Evolutionary conservation across 2,329 filamentous ascomycete genomes (phyloP).

Genomic region (Phialemonium atrogriseum): DNA sequence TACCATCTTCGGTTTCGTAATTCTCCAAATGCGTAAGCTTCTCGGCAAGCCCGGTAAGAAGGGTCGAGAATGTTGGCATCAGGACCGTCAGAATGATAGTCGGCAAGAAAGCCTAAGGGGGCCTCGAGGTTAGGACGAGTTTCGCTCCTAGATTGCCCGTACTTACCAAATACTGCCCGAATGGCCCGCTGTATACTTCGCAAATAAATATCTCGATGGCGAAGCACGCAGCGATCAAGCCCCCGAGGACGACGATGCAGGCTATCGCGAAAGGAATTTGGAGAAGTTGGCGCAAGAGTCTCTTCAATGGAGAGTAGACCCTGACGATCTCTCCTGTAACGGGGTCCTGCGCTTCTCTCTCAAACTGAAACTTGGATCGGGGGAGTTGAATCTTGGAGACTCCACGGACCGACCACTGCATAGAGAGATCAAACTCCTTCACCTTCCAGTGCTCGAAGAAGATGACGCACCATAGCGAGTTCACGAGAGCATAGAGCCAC

Average conservation of each 20-base stretch:
- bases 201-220: constrained; percentile 93
- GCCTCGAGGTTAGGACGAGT: too few species aligned
- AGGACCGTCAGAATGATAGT: constrained; percentile 78
- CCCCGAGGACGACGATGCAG: constrained; percentile 65
- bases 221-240: constrained; percentile 79
- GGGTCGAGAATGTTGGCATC: constrained; percentile 67
- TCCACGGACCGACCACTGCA: constrained; percentile 82
- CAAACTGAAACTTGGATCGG: constrained; percentile 69
- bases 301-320: constrained; percentile 67
- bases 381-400: constrained; percentile 75
- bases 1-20: constrained; percentile 74
- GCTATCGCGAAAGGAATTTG: constrained; percentile 78
- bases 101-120: constrained; percentile 84
- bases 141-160: background rate
- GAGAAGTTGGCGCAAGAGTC: constrained; percentile 67
- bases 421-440: constrained; percentile 76
- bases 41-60: constrained; percentile 70
- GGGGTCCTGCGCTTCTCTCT: constrained; percentile 67
- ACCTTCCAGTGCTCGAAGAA: constrained; percentile 97
- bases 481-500: constrained; percentile 67
- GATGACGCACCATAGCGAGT: constrained; percentile 76
- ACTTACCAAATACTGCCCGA: constrained; percentile 74
- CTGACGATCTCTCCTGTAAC: constrained; percentile 73
- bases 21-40: constrained; percentile 79
- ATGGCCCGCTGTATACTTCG: constrained; percentile 82